These are phyloP conservation scores for Brassica incana DNA, from an alignment of 345 rosid species.

Conservation along the genomic window DNA sequence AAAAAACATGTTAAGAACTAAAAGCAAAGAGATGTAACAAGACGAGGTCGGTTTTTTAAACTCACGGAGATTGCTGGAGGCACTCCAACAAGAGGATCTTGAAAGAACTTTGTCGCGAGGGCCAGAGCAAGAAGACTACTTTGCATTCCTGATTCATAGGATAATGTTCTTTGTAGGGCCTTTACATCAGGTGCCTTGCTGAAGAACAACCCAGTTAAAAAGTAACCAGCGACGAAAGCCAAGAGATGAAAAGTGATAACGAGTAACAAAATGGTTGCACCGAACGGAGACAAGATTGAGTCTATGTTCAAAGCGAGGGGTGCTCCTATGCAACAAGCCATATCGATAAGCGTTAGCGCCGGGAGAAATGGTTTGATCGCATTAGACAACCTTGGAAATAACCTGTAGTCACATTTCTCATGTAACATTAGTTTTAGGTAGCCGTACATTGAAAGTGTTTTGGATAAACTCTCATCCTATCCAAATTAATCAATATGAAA, in stretches of 20 bases:
- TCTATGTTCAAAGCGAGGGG: constrained; percentile 82
- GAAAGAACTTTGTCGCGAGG: constrained; percentile 83
- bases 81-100: constrained; percentile 92
- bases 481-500: not conserved
- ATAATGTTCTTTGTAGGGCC: constrained; percentile 83
- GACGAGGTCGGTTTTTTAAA: not conserved
- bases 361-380: constrained; percentile 78
- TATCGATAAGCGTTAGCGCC: constrained; percentile 72
- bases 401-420: constrained; percentile 43
- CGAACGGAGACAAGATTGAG: constrained; percentile 75
- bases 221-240: constrained; percentile 77
- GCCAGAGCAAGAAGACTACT: constrained; percentile 95
- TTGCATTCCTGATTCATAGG: constrained; percentile 97
- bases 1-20: not conserved
- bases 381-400: constrained; percentile 66
- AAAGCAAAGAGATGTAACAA: not conserved
- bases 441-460: too few relatives aligned
- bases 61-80: constrained; percentile 96
- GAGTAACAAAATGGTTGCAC: constrained; percentile 54
- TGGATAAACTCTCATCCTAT: not conserved
- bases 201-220: constrained; percentile 58
- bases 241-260: constrained; percentile 71
- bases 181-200: constrained; percentile 55
- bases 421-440: too few relatives aligned
- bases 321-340: constrained; percentile 87